Base-by-base conservation (phyloP, 2,329 filamentous ascomycete genomes). In the Microsporum canis region DNA sequence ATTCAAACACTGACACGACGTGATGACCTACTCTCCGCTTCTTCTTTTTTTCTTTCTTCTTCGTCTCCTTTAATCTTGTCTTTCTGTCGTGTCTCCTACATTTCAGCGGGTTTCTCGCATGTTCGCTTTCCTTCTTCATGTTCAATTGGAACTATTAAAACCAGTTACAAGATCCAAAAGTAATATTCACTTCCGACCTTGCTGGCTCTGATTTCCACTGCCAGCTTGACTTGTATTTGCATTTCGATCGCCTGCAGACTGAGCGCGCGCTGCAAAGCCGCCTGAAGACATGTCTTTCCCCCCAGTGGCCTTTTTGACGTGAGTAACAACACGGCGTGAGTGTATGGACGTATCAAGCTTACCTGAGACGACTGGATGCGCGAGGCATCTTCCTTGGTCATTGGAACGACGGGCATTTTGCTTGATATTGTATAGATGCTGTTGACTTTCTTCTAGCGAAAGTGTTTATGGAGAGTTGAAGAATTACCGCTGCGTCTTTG, bases 301-400 rank as follows among this genome's bases (percentile, higher is more conserved):
- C 31, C 31, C 47, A 14, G 51, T 27, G 2, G 58, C 58, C 58
- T 60, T 23, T 3, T 59, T 47, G 34, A 17, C 12, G 27, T 41
- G 29, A 12, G 17, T 33, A 17, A n/a, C 39, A 36, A 17, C n/a
- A 41, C n/a, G 29, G n/a, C 10, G n/a, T 41, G 23, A 10, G 14
- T n/a, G 14, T 8, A 14, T 17, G 5, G 10, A 10, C 1, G 3
- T 34, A 36, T 29, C 10, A 6, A 14, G 43, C 51, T 61, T 61
- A 29, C 59, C 59, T 61, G 53, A 29, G 59, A 57, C 27, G 59
- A 57, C n/a, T 57, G 53, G 29, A 61, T 61, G 59, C 59, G 59
- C 5, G 51, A 57, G 29, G 53, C 53, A 58, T 61, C 59, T n/a
- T 23, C 31, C 27, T 61, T 12, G 31, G 51, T 57, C n/a, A 36